Evolutionary conservation across 2,329 filamentous ascomycete species (phyloP), one percentile per base, ranked within the genome.

Genomic region (Rachicladosporium sp.): DNA sequence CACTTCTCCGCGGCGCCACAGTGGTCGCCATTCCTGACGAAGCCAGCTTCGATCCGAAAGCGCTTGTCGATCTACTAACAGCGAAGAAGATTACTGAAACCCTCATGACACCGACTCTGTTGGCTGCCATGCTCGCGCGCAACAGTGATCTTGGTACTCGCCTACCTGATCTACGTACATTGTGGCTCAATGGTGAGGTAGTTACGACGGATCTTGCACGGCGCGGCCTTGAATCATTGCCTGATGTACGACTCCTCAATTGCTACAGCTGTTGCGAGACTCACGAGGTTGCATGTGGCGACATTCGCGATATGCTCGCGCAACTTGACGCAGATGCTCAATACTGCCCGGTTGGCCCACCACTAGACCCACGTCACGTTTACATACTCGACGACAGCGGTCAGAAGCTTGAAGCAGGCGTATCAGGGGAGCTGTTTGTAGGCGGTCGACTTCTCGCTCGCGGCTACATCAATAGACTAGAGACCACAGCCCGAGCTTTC

Each of bases 251-350:
- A 10, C 62, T 89, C 9, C 72, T 88, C 44, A 89, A 88, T 49
- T 82, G 81, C 50, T 89, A 89, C 63, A 86, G 81, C 53, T 82
- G 82, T 10, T 86, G 82, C 52, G 83, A 89, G 58, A 88, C 83
- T 0, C 82, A 87, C 47, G 82, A 87, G 59, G 78, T 84, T 44
- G 81, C 82, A 1, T 85, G 79, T 47, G 82, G 82, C 31, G 82
- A 87, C 50, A 80, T 88, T 47, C 67, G 69, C 41, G 71, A 76
- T 1, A 82, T 86, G 58, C 47, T 67, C 27, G 7, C 23, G 7
- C 23, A 27, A 6, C 23, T 27, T 27, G 61, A 78, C 37, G 66
- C 70, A 10, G 71, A 81, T 33, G 66, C 73, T 1, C 65, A 71
- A 2, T 82, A 84, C 46, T 86, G 82, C 47, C 81, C 83, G 0